A percentile compares a stretch with the other conserved stretches of the same genome.
Evolutionary conservation across 768 basidiomycete species (phyloP).

Genomic region (Amanita subjunquillea): DNA sequence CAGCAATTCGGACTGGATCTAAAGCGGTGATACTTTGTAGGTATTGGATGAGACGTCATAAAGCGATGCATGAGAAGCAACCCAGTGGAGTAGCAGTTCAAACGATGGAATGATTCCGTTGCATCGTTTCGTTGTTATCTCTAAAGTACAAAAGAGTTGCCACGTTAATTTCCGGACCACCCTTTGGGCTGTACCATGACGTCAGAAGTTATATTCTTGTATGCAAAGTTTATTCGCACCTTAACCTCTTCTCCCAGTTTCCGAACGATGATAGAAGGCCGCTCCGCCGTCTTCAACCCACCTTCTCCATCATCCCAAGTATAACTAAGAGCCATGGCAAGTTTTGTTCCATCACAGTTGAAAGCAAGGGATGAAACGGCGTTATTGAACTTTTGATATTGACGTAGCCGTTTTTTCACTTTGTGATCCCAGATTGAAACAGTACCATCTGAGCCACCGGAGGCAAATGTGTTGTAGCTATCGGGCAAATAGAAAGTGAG

Average conservation of each 20-base stretch:
- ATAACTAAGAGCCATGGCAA: constrained; percentile 82
- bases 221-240: constrained; percentile 22
- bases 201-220: not conserved
- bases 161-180: constrained; percentile 2
- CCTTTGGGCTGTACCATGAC: constrained; percentile 5
- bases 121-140: not conserved
- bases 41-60: not conserved
- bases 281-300: constrained; percentile 52
- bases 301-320: constrained; percentile 85
- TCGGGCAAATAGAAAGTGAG: not conserved
- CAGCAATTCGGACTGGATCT: no score
- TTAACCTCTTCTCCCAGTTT: constrained; percentile 71
- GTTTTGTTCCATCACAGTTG: constrained; percentile 70
- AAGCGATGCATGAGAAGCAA: not conserved
- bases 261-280: constrained; percentile 51
- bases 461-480: constrained; percentile 90
- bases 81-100: no score
- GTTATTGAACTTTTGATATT: constrained; percentile 71
- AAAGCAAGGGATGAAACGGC: constrained; percentile 77
- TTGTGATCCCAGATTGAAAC: constrained; percentile 97
- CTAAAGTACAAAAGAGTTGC: not conserved
- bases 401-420: constrained; percentile 89
- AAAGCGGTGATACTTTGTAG: no score
- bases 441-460: constrained; percentile 88
- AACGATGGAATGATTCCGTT: not conserved